Evolutionary conservation across 78 protist species (phyloP).

Genomic region (Planoprotostelium fungivorum): DNA sequence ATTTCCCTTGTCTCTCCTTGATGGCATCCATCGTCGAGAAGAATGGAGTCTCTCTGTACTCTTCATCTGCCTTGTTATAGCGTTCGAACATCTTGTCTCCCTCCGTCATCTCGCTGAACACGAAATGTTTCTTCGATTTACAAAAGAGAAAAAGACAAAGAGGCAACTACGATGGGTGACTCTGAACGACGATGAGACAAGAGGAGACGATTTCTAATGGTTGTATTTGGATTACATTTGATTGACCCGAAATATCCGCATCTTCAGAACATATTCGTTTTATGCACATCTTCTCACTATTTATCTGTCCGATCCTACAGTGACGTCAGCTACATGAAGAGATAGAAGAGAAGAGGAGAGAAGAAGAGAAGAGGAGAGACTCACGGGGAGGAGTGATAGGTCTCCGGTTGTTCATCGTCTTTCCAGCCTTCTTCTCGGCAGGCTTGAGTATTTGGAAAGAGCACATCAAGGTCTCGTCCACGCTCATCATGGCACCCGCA

Average conservation of each 20-base stretch:
- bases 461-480: conserved; percentile 98
- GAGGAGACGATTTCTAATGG: too few relatives aligned
- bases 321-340: not conserved
- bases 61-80: not conserved
- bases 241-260: too few relatives aligned
- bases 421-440: conserved; percentile 78
- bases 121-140: too few relatives aligned
- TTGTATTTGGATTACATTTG: too few relatives aligned
- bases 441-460: conserved; percentile 97
- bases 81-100: not conserved
- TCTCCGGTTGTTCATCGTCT: conserved; percentile 45
- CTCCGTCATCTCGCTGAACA: too few relatives aligned
- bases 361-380: not conserved
- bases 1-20: not conserved
- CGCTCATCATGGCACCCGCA: conserved; percentile 99
- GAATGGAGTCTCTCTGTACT: not conserved
- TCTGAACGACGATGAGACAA: too few relatives aligned
- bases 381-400: conserved; percentile 48
- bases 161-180: too few relatives aligned
- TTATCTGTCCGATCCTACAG: not conserved
- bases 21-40: not conserved
- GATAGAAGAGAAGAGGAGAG: not conserved
- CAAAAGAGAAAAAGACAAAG: too few relatives aligned
- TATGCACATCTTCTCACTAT: too few relatives aligned
- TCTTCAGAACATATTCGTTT: too few relatives aligned